Conservation (phyloP, 2,329 filamentous ascomycete genomes). For the Aspergillus terreus region DNA sequence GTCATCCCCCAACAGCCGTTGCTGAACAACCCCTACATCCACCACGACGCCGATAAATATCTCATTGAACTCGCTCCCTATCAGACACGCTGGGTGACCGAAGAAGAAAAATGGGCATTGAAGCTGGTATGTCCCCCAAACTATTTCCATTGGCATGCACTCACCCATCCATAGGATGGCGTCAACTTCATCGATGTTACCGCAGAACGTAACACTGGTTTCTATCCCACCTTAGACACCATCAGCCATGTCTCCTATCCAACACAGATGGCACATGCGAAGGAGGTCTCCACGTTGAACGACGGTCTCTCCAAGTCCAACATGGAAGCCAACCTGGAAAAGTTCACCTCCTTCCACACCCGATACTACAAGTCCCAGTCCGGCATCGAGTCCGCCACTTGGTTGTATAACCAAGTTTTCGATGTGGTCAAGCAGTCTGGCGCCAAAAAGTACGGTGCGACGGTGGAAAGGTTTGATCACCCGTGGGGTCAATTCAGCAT, state of each 20-base stretch:
- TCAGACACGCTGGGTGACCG: conserved; percentile 80
- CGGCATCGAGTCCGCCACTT: conserved; percentile 79
- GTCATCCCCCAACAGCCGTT: conserved; percentile 30
- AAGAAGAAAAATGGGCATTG: conserved; percentile 92
- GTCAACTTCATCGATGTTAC: conserved; percentile 95
- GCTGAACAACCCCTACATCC: conserved; percentile 20
- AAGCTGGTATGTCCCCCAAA: conserved; percentile 60
- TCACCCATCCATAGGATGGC: conserved; percentile 58
- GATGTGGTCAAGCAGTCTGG: conserved; percentile 68
- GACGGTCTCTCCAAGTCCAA: conserved; percentile 67
- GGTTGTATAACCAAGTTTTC: conserved; percentile 74
- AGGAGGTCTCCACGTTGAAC: conserved; percentile 64
- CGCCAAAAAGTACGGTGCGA: conserved; percentile 63
- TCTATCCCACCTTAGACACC: conserved; percentile 49
- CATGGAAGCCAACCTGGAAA: conserved; percentile 74
- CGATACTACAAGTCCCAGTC: conserved; percentile 58
- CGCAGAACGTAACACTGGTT: conserved; percentile 56
- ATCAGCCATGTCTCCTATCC: conserved; percentile 59
- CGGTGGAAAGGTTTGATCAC: conserved; percentile 72
- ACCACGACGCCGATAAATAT: conserved; percentile 53
- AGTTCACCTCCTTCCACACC: conserved; percentile 58
- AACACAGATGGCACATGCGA: conserved; percentile 60
- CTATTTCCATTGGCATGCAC: not conserved
- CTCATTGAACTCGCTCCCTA: conserved; percentile 83
- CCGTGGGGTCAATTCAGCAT: conserved; percentile 86